These are phyloP conservation scores for Plantago lanceolata DNA, from an alignment of 305 asterid species.

Conservation along the genomic window DNA sequence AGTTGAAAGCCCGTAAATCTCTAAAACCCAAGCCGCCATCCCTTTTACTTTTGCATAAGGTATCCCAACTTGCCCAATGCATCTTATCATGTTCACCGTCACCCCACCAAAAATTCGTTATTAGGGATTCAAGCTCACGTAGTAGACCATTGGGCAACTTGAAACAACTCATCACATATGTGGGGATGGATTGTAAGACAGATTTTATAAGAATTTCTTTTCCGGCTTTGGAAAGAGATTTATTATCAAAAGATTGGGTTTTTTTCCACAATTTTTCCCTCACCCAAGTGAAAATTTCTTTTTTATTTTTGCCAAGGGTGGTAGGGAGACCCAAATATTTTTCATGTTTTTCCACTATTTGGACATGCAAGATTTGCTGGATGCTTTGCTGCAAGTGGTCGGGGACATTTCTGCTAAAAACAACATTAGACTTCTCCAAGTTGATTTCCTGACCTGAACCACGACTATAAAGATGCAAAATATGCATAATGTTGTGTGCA, in stretches of 20 bases:
- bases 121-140: not conserved
- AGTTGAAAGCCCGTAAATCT: not conserved
- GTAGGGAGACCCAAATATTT: not conserved
- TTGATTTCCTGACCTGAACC: slow-evolving; percentile 3
- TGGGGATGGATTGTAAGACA: not conserved
- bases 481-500: not conserved
- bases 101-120: not conserved
- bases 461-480: too few species aligned
- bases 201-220: not conserved
- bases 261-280: not conserved
- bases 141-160: not conserved
- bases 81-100: not conserved
- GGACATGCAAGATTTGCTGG: not conserved
- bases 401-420: not conserved
- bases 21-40: not conserved
- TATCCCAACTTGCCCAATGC: not conserved
- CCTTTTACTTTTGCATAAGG: not conserved
- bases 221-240: not conserved
- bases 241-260: slow-evolving; percentile 19
- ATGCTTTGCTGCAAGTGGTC: not conserved
- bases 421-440: not conserved
- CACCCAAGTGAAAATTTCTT: slow-evolving; percentile 39
- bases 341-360: not conserved
- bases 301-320: slow-evolving; percentile 27
- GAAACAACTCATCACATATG: not conserved